These are phyloP conservation scores for Naganishia liquefaciens DNA, from an alignment of 1,284 basidiomycete species.

Conservation along the genomic window DNA sequence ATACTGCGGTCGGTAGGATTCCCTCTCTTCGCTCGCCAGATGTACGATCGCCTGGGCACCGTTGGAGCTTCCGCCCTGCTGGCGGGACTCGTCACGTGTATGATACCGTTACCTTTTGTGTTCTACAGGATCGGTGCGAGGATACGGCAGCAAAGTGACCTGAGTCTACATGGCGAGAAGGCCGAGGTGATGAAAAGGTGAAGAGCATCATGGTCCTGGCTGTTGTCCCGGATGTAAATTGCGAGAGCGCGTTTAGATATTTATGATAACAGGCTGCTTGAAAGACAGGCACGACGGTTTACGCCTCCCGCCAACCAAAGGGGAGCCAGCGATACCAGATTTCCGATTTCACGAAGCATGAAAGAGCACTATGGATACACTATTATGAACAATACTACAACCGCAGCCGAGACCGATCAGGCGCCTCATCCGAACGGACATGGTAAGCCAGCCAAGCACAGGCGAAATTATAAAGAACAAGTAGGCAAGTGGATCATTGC, in stretches of 20 bases:
- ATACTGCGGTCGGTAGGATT: conserved; percentile 53
- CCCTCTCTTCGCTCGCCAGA: conserved; percentile 58
- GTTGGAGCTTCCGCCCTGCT: conserved; percentile 75
- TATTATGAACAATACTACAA: conserved; percentile 4
- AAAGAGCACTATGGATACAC: conserved; percentile 7
- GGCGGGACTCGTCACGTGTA: conserved; percentile 66
- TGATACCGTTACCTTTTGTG: conserved; percentile 68
- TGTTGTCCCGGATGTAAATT: too few relatives aligned
- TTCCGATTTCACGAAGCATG: too few relatives aligned
- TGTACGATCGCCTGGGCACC: conserved; percentile 61
- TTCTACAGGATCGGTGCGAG: conserved; percentile 51
- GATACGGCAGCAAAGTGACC: conserved; percentile 39
- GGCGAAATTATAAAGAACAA: conserved; percentile 10
- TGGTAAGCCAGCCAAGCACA: neutral
- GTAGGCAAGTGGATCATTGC: neutral
- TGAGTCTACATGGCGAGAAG: conserved; percentile 3
- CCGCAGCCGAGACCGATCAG: neutral
- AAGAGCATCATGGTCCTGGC: too few relatives aligned
- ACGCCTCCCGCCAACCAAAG: neutral
- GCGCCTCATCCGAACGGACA: neutral
- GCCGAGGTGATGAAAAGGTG: neutral
- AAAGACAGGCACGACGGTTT: neutral
- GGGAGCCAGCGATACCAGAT: too few relatives aligned
- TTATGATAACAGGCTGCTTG: neutral
- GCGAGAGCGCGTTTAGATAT: too few relatives aligned